Base-by-base conservation (phyloP, 257 asterid genomes). In the Lavandula angustifolia region DNA sequence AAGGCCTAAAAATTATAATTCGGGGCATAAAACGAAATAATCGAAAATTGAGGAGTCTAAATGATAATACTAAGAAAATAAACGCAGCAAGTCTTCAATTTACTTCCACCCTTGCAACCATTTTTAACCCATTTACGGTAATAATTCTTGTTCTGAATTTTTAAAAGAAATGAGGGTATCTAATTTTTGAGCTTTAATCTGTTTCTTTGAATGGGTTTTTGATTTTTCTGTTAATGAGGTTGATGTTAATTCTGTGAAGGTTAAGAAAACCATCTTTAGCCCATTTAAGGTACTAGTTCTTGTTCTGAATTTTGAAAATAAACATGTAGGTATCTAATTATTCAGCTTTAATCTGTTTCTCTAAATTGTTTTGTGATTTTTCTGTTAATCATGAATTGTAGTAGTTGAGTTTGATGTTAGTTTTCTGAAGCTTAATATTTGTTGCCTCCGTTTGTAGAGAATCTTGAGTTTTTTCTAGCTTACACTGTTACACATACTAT, bases 401-500 rank as follows among this genome's bases (percentile, higher is more conserved):
- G 75, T 66, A n/a, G n/a, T n/a, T 56, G 34, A 22, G 10, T 60
- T 17, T 54, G 34, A 32, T 60, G 73, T 46, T 66, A 57, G 58
- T 56, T 11, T 46, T 9, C 42, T 18, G 73, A 60, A 18, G 59
- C n/a, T 65, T 53, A 13, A 43, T 49, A 44, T 53, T 59, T 46
- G 56, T 54, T 52, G 46, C 41, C 67, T 22, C 33, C 51, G 5
- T 52, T 61, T 54, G 9, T 60, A 61, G 54, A 32, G 62, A 22
- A 34, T 11, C 34, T 62, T 27, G 9, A 50, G n/a, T n/a, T n/a
- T n/a, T n/a, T 60, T 54, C 29, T 32, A 31, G 57, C 33, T n/a
- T n/a, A n/a, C n/a, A n/a, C n/a, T n/a, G n/a, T 2, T 89, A 92
- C 51, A 88, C 89, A 9, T 83, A 79, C 59, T 92, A 89, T 29